These are phyloP conservation scores for Fusarium sp. DNA, from an alignment of 2,329 filamentous ascomycete species.

Conservation along the genomic window DNA sequence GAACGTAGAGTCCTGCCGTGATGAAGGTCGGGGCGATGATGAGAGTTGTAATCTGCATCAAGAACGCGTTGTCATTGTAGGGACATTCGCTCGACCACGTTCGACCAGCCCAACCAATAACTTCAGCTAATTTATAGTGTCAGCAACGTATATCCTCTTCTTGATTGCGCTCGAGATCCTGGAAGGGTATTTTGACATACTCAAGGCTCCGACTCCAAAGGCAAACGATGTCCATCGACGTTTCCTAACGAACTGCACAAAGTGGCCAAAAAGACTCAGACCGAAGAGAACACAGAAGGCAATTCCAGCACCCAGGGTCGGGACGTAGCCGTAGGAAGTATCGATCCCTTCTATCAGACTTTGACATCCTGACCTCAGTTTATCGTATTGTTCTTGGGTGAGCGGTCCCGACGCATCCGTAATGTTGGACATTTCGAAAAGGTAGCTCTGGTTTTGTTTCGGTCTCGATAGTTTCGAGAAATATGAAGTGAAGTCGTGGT, in stretches of 20 bases:
- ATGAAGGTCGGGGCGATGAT: not conserved
- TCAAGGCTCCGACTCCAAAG: not conserved
- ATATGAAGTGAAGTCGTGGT: too few relatives aligned
- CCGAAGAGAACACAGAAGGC: not conserved
- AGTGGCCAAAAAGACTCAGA: not conserved
- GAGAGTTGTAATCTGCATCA: not conserved
- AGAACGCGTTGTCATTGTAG: not conserved
- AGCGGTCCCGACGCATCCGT: not conserved
- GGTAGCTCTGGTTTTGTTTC: accelerated
- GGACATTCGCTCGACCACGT: not conserved
- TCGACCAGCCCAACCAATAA: not conserved
- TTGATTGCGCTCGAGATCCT: not conserved
- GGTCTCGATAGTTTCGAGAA: accelerated
- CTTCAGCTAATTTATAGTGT: not conserved
- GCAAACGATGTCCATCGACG: not conserved
- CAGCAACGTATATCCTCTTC: accelerated
- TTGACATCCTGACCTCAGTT: not conserved
- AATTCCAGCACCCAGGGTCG: not conserved
- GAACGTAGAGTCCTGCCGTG: not conserved
- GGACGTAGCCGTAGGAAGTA: not conserved
- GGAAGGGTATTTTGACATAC: not conserved
- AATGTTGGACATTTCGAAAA: not conserved
- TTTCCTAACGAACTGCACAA: not conserved
- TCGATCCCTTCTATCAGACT: not conserved
- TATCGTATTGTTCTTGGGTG: not conserved